These are phyloP conservation scores for Silene noctiflora DNA, from an alignment of 179 eudicot species.

Conservation along the genomic window DNA sequence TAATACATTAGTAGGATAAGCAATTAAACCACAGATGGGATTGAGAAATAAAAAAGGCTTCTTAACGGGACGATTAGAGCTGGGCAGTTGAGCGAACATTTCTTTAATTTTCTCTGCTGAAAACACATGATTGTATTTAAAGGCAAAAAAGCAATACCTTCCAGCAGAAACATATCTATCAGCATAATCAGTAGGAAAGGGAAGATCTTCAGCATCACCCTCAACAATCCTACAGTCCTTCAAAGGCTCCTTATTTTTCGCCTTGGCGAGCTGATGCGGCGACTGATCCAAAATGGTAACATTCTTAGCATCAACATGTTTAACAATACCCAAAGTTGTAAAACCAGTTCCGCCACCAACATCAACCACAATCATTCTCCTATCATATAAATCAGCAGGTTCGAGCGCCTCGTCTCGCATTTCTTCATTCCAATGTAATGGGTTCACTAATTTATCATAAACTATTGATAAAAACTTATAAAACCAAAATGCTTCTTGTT, in stretches of 20 bases:
- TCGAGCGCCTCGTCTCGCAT: conserved; percentile 84
- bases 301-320: conserved; percentile 88
- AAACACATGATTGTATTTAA: too few species aligned
- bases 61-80: too few species aligned
- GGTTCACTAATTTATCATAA: conserved; percentile 70
- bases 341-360: conserved; percentile 99
- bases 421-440: conserved; percentile 83
- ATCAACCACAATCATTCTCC: conserved; percentile 70
- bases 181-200: conserved; percentile 76
- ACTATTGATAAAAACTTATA: conserved; percentile 72
- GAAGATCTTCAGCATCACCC: conserved; percentile 97
- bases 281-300: conserved; percentile 92
- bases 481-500: conserved; percentile 86
- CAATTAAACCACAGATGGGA: too few species aligned
- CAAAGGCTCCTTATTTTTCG: conserved; percentile 71
- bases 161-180: conserved; percentile 95
- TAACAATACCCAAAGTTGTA: conserved; percentile 74
- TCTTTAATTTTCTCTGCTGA: too few species aligned
- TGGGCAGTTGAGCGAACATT: too few species aligned
- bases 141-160: conserved; percentile 46
- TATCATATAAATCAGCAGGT: conserved; percentile 57
- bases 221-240: conserved; percentile 77
- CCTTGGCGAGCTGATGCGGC: conserved; percentile 92
- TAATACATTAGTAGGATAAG: too few species aligned
- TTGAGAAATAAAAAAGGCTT: too few species aligned